phyloP scores from a whole-genome alignment of 164 flowering plant species.

The Malania oleifera region DNA sequence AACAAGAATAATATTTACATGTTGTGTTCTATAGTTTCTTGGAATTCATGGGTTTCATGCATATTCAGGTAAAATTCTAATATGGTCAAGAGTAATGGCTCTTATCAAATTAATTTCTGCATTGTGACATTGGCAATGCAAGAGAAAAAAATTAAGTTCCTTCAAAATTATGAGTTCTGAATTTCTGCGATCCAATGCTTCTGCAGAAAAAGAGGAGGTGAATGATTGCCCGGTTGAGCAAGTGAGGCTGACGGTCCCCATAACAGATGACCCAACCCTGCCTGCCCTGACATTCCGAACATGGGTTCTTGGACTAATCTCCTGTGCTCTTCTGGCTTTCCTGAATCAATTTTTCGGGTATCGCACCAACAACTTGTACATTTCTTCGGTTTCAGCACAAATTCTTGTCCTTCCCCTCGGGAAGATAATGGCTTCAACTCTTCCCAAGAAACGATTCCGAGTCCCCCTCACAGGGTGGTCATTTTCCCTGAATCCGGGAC shows the following conservation, averaged over 20 bases:
- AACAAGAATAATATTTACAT: no score
- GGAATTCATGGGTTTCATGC: no score
- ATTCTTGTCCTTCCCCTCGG: slow-evolving; percentile 52
- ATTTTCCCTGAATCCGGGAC: slow-evolving; percentile 56
- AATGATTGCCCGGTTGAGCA: slow-evolving; percentile 46
- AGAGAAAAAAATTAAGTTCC: no score
- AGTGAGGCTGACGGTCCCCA: slow-evolving; percentile 48
- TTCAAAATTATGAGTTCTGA: no score
- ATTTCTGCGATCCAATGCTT: no score
- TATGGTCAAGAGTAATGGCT: no score
- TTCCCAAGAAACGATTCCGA: slow-evolving; percentile 26
- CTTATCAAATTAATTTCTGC: no score
- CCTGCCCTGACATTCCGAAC: slow-evolving; percentile 44
- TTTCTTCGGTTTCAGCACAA: slow-evolving; percentile 47
- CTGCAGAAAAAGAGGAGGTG: slow-evolving; percentile 36
- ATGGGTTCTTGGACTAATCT: slow-evolving; percentile 42
- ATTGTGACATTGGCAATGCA: no score
- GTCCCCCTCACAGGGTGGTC: slow-evolving; percentile 37
- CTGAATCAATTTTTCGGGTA: slow-evolving; percentile 49
- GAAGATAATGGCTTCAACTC: slow-evolving; percentile 51
- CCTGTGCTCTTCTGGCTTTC: slow-evolving; percentile 38
- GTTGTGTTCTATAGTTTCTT: no score
- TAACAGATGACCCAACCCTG: slow-evolving; percentile 42
- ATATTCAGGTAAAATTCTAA: no score
- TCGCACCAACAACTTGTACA: slow-evolving; percentile 29